Evolutionary conservation across 1,139 yeast species (phyloP).

Genomic region (Yamadazyma taylorii): DNA sequence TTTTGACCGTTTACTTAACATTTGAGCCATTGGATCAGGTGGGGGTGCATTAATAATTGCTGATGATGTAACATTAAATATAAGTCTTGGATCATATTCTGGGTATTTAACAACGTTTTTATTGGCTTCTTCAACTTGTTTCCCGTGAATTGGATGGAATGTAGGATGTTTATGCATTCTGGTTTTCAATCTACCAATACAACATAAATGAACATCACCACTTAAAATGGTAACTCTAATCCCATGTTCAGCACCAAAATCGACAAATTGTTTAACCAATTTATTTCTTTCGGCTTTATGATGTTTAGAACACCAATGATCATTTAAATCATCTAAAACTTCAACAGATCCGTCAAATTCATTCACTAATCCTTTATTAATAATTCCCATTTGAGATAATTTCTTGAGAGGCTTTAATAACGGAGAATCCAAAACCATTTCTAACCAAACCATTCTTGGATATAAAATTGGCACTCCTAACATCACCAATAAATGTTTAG

Average conservation of each 20-base stretch:
- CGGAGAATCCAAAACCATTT: conserved; percentile 64
- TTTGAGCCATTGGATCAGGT: conserved; percentile 77
- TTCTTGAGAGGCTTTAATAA: conserved; percentile 63
- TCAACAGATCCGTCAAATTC: conserved; percentile 92
- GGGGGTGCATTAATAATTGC: conserved; percentile 95
- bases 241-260: conserved; percentile 61
- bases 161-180: conserved; percentile 50
- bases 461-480: conserved; percentile 94
- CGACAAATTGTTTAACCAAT: conserved; percentile 55
- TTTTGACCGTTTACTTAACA: conserved; percentile 63
- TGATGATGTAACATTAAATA: conserved; percentile 81
- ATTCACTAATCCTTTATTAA: conserved; percentile 72
- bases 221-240: conserved; percentile 80
- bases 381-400: conserved; percentile 67
- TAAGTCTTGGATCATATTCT: conserved; percentile 69
- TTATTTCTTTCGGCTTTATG: conserved; percentile 78
- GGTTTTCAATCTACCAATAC: conserved; percentile 74
- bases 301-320: conserved; percentile 91
- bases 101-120: conserved; percentile 48
- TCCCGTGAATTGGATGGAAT: conserved; percentile 24
- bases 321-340: conserved; percentile 87
- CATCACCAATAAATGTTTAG: conserved; percentile 77
- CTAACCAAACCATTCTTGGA: conserved; percentile 91
- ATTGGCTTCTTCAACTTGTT: conserved; percentile 36
- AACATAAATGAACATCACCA: conserved; percentile 92